A percentile compares a stretch with the other conserved stretches of the same genome.
phyloP scores from a whole-genome alignment of 306 rosid genomes.

The Sechiopsis laciniata region DNA sequence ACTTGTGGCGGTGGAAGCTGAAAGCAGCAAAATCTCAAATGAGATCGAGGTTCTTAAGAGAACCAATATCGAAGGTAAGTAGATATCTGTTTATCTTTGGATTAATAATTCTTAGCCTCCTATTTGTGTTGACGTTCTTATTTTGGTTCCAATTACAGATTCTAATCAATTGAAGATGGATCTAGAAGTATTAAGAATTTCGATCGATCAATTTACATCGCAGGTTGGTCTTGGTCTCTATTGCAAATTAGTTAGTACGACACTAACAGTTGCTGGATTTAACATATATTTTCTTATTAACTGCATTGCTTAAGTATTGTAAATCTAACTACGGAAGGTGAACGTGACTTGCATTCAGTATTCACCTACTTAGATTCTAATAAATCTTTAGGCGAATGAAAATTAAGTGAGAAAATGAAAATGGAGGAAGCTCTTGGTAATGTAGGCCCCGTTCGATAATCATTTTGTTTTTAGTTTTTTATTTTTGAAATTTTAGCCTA shows the following conservation, averaged over 20 bases:
- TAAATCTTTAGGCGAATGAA: background rate
- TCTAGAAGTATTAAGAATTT: slow-evolving; percentile 48
- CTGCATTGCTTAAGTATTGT: background rate
- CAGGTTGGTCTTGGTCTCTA: slow-evolving; percentile 53
- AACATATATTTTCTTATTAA: background rate
- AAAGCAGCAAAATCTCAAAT: slow-evolving; percentile 32
- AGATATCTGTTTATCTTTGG: slow-evolving; percentile 1
- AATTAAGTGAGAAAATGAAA: background rate
- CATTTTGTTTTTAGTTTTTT: no score
- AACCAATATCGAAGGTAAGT: slow-evolving; percentile 57
- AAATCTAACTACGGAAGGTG: background rate
- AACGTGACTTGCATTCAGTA: background rate
- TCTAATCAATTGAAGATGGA: slow-evolving; percentile 38
- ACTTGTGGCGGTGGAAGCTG: slow-evolving; percentile 40
- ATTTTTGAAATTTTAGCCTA: no score
- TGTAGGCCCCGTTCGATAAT: no score
- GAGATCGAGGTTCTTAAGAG: slow-evolving; percentile 48
- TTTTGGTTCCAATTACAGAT: slow-evolving; percentile 38
- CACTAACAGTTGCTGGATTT: slow-evolving; percentile 2
- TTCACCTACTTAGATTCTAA: background rate
- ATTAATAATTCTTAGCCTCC: background rate
- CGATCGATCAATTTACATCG: slow-evolving; percentile 38
- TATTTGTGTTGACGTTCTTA: background rate
- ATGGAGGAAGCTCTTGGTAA: background rate
- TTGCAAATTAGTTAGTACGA: slow-evolving; percentile 6